Percentiles rank a stretch among this genome's conserved stretches.
Evolutionary conservation across 2,329 filamentous ascomycete genomes (phyloP).

Genomic region (Pestalotiopsis sp.): DNA sequence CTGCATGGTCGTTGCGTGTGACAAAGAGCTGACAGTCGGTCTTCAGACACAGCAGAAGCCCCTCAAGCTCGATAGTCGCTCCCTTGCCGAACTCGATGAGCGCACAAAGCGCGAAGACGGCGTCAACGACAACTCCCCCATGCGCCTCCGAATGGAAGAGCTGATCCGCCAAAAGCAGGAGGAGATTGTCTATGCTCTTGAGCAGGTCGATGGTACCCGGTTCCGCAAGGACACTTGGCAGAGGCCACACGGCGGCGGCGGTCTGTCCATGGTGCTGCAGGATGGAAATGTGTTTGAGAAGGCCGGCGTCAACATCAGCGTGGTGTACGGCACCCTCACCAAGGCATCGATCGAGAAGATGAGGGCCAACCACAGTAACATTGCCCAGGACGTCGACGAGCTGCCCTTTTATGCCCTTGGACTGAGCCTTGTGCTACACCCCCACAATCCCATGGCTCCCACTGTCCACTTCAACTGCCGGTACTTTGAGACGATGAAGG

Average conservation of each 20-base stretch:
- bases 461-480: slow-evolving; percentile 98
- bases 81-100: slow-evolving; percentile 84
- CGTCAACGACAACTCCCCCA: slow-evolving; percentile 79
- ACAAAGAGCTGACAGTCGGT: slow-evolving; percentile 6
- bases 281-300: slow-evolving; percentile 98
- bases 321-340: slow-evolving; percentile 91
- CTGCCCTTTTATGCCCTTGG: slow-evolving; percentile 96
- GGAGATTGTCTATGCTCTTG: slow-evolving; percentile 81
- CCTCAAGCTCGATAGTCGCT: slow-evolving; percentile 60
- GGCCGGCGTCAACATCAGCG: slow-evolving; percentile 90
- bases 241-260: slow-evolving; percentile 85
- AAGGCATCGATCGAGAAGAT: slow-evolving; percentile 89
- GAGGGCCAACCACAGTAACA: slow-evolving; percentile 91
- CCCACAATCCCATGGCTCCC: slow-evolving; percentile 92
- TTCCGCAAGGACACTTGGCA: slow-evolving; percentile 89
- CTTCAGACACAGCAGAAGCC: slow-evolving; percentile 43
- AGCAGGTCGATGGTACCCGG: slow-evolving; percentile 78
- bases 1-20: background rate
- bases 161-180: slow-evolving; percentile 93
- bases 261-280: slow-evolving; percentile 92
- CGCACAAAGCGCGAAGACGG: slow-evolving; percentile 77
- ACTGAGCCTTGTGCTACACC: slow-evolving; percentile 90
- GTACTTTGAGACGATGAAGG: slow-evolving; percentile 94
- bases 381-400: slow-evolving; percentile 70
- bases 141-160: slow-evolving; percentile 97